phyloP scores from a whole-genome alignment of 352 stramenopile species.

The Pythium sp. region DNA sequence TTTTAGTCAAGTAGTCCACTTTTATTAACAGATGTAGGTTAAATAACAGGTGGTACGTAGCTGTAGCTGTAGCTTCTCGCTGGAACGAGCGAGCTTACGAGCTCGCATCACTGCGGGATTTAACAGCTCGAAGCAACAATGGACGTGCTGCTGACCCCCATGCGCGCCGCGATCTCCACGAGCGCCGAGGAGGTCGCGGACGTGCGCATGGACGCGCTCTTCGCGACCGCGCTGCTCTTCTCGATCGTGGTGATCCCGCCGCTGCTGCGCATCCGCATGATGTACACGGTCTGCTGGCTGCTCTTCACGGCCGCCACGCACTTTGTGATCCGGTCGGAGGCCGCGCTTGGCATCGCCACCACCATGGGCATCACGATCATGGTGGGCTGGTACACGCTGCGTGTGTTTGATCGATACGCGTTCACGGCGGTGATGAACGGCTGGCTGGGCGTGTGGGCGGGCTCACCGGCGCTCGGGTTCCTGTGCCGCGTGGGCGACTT shows the following conservation, averaged over 20 bases:
- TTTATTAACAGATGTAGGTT: not conserved
- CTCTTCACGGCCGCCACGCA: slow-evolving; percentile 58
- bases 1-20: not conserved
- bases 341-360: slow-evolving; percentile 66
- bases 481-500: slow-evolving; percentile 57
- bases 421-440: slow-evolving; percentile 74
- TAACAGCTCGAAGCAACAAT: slow-evolving; percentile 12
- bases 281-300: slow-evolving; percentile 83
- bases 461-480: slow-evolving; percentile 57
- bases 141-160: slow-evolving; percentile 27
- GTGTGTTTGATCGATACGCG: slow-evolving; percentile 73
- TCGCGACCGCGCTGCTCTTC: slow-evolving; percentile 59
- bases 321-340: slow-evolving; percentile 41
- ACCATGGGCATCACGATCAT: slow-evolving; percentile 85
- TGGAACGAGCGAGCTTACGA: too few species aligned
- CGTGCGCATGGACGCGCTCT: slow-evolving; percentile 39
- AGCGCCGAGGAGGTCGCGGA: slow-evolving; percentile 17
- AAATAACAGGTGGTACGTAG: not conserved
- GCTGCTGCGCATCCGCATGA: slow-evolving; percentile 57
- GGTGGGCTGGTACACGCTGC: slow-evolving; percentile 82
- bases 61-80: too few species aligned
- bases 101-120: not conserved
- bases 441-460: slow-evolving; percentile 77
- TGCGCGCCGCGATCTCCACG: slow-evolving; percentile 11
- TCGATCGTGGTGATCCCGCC: slow-evolving; percentile 51